Evolutionary conservation across 2,329 filamentous ascomycete genomes (phyloP).

Genomic region (Colletotrichum cordylinicola): DNA sequence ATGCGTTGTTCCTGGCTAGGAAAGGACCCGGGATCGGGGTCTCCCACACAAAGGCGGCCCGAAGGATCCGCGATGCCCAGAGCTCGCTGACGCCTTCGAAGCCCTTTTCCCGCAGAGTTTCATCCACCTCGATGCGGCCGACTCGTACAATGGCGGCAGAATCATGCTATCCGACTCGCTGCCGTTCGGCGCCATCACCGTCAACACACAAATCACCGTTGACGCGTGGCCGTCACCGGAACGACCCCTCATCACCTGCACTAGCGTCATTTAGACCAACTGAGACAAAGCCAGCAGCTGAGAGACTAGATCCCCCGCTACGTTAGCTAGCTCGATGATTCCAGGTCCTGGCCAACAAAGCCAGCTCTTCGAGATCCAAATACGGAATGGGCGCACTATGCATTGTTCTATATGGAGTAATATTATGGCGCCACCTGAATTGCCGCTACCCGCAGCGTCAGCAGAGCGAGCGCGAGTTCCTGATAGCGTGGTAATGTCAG

Average conservation of each 20-base stretch:
- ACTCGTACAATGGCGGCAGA: not conserved
- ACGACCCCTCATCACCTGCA: not conserved
- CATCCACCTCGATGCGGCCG: not conserved
- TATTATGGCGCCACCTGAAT: not conserved
- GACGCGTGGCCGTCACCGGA: slow-evolving; percentile 4
- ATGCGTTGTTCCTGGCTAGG: not conserved
- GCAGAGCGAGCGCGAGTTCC: not conserved
- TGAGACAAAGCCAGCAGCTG: not conserved
- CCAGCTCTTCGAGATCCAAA: not conserved
- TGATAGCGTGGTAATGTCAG: not conserved
- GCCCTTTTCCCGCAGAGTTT: not conserved
- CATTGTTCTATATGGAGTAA: not conserved
- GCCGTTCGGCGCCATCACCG: not conserved
- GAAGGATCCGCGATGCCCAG: not conserved
- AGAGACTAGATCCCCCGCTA: not conserved
- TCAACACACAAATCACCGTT: not conserved
- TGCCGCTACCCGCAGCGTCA: not conserved
- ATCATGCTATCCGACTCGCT: not conserved
- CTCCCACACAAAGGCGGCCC: not conserved
- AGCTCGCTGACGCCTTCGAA: not conserved
- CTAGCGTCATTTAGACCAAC: not conserved
- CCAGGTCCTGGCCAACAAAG: not conserved
- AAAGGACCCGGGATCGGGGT: not conserved
- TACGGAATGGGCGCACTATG: not conserved
- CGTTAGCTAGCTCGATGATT: not conserved